A percentile compares a stretch with the other conserved stretches of the same genome.
phyloP scores from a whole-genome alignment of 768 basidiomycete genomes.

The Suillus hirtellus region DNA sequence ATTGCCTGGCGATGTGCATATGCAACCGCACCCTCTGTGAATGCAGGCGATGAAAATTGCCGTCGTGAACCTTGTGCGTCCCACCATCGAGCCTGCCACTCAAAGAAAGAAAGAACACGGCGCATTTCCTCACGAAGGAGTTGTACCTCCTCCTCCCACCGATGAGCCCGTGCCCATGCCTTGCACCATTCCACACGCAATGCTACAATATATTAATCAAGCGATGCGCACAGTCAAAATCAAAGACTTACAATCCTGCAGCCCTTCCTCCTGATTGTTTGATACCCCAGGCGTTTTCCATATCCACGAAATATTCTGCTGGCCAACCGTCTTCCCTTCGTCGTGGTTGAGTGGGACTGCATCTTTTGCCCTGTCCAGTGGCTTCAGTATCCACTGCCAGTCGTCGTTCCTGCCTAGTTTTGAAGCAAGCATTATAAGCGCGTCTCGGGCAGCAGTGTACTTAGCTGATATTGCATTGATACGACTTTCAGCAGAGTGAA shows the following conservation, averaged over 20 bases:
- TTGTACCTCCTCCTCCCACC: slow-evolving; percentile 4
- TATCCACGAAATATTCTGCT: slow-evolving; percentile 2
- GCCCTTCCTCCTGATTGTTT: background rate
- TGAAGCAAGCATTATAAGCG: background rate
- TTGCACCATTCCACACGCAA: background rate
- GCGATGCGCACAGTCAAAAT: too few species aligned
- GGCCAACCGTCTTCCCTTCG: background rate
- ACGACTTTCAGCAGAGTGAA: background rate
- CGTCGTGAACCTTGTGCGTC: background rate
- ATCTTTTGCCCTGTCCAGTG: background rate
- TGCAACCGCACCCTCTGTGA: too few species aligned
- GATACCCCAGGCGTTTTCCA: background rate
- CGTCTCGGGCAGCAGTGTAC: background rate
- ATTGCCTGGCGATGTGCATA: too few species aligned
- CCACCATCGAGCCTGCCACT: slow-evolving; percentile 8
- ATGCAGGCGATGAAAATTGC: too few species aligned
- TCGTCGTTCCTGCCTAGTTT: background rate
- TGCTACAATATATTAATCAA: background rate
- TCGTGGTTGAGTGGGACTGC: background rate
- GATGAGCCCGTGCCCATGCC: background rate
- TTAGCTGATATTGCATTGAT: background rate
- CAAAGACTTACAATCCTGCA: slow-evolving; percentile 1
- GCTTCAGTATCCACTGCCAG: background rate
- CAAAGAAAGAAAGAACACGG: background rate
- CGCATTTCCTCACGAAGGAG: background rate